Conservation (phyloP, 2,329 filamentous ascomycete genomes). For the Sporothrix schenckii region DNA sequence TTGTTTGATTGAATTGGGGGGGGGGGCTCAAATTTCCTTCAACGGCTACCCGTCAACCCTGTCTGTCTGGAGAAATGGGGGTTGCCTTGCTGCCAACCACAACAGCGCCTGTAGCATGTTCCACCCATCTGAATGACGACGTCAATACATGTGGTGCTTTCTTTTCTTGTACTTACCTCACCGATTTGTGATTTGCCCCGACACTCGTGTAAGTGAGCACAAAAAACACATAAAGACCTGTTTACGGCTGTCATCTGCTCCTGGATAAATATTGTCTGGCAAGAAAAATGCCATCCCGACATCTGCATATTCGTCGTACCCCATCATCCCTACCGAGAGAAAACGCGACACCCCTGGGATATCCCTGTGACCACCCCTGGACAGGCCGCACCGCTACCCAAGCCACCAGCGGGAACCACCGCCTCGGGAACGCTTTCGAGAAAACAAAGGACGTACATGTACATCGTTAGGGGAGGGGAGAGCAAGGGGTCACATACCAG, state of each 20-base stretch:
- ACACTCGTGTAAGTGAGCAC: neutral
- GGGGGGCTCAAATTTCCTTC: slow-evolving; percentile 1
- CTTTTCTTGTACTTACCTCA: neutral
- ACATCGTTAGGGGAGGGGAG: neutral
- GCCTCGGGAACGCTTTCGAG: slow-evolving; percentile 31
- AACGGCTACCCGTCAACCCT: slow-evolving; percentile 31
- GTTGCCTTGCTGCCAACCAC: neutral
- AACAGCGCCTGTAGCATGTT: slow-evolving; percentile 2
- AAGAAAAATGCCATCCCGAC: neutral
- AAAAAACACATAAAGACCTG: neutral
- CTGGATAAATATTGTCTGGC: too few species aligned
- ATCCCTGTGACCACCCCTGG: slow-evolving; percentile 29
- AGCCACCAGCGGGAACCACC: slow-evolving; percentile 33
- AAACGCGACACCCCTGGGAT: slow-evolving; percentile 22
- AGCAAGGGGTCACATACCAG: slow-evolving; percentile 17
- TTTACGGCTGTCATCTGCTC: too few species aligned
- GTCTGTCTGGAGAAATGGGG: slow-evolving; percentile 27
- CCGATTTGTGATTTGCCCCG: too few species aligned
- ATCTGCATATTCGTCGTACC: neutral
- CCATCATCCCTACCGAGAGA: slow-evolving; percentile 19
- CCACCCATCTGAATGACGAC: neutral
- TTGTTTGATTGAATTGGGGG: neutral
- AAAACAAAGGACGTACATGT: slow-evolving; percentile 20
- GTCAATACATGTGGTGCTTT: too few species aligned
- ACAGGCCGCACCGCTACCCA: slow-evolving; percentile 13